phyloP scores from a whole-genome alignment of 345 rosid genomes.

The Sapria himalayana region DNA sequence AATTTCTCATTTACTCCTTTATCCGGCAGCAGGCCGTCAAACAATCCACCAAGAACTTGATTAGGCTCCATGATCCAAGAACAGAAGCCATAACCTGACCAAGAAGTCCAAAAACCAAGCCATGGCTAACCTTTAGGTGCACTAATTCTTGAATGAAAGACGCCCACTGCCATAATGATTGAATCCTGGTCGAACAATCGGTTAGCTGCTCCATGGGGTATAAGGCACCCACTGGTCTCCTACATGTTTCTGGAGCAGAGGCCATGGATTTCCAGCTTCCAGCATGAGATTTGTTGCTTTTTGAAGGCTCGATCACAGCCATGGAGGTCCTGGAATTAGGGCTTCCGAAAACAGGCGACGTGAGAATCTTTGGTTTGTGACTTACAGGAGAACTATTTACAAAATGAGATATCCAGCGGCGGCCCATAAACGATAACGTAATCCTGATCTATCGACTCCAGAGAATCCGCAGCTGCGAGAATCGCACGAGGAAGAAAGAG shows the following conservation, averaged over 20 bases:
- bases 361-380: conserved; percentile 32
- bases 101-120: background rate
- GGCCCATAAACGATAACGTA: conserved; percentile 81
- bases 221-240: conserved; percentile 49
- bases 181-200: conserved; percentile 52
- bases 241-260: conserved; percentile 62
- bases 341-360: conserved; percentile 17
- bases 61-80: too few species aligned
- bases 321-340: conserved; percentile 36
- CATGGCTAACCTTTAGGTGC: conserved; percentile 34
- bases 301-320: conserved; percentile 30
- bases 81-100: too few species aligned
- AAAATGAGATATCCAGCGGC: conserved; percentile 38
- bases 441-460: conserved; percentile 79
- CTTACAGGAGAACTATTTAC: conserved; percentile 30
- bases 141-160: conserved; percentile 46
- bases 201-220: conserved; percentile 65
- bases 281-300: conserved; percentile 14
- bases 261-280: conserved; percentile 47
- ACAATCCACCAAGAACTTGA: too few species aligned
- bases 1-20: too few species aligned
- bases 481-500: conserved; percentile 7
- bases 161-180: conserved; percentile 57
- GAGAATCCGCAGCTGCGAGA: conserved; percentile 38
- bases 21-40: too few species aligned